phyloP scores from a whole-genome alignment of 139 green algal species.

The Picochlorum costavermella region DNA sequence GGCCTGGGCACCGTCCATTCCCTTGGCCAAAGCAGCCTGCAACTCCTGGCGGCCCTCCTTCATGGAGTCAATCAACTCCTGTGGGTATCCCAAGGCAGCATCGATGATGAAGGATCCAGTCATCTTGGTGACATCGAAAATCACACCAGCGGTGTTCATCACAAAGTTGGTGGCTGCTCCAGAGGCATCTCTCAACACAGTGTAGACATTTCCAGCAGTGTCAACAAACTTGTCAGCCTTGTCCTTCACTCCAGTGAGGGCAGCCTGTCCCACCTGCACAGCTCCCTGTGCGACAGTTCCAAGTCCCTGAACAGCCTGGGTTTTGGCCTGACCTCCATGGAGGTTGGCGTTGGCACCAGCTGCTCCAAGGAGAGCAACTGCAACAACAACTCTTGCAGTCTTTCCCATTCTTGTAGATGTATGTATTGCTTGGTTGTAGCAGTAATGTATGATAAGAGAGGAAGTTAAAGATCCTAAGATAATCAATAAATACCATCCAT shows the following conservation, averaged over 20 bases:
- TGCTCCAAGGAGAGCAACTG: conserved; percentile 1
- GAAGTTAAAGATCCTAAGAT: no score
- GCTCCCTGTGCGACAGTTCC: background rate
- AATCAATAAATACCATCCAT: no score
- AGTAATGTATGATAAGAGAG: no score
- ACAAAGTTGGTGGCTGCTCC: background rate
- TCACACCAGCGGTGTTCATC: background rate
- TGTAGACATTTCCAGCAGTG: background rate
- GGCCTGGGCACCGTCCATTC: background rate
- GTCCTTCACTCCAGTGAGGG: background rate
- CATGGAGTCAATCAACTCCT: background rate
- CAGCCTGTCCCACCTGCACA: background rate
- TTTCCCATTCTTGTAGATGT: conserved; percentile 1
- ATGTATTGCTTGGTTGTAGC: background rate
- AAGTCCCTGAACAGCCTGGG: background rate
- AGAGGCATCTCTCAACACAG: background rate
- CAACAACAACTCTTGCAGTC: background rate
- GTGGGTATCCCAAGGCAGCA: background rate
- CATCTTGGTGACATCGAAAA: conserved; percentile 1
- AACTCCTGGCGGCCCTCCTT: background rate
- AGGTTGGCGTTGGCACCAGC: background rate
- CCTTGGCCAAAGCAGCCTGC: background rate
- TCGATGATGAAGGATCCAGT: background rate
- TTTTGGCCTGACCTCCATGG: background rate
- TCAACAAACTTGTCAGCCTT: conserved; percentile 1